phyloP scores from a whole-genome alignment of 2,329 filamentous ascomycete genomes.

The Diaporthe nobilis region DNA sequence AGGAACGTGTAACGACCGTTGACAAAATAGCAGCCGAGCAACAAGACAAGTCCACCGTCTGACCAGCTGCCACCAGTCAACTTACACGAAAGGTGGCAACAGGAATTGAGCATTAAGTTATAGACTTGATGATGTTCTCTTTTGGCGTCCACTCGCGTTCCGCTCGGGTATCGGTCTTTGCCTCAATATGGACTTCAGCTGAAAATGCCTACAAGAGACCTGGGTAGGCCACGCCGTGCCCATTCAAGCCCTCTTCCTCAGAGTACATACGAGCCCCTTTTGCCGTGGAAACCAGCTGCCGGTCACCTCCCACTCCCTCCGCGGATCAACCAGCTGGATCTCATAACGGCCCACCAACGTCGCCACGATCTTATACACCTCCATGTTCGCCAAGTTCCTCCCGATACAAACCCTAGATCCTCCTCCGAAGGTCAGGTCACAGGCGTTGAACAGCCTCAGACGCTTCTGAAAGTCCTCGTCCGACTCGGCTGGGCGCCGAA shows the following conservation, averaged over 20 bases:
- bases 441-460: conserved; percentile 17
- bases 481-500: background rate
- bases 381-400: conserved; percentile 23
- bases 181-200: background rate
- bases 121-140: too few relatives aligned
- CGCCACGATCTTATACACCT: conserved; percentile 33
- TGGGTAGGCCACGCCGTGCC: rapidly evolving
- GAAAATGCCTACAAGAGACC: background rate
- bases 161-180: background rate
- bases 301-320: conserved; percentile 39
- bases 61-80: too few relatives aligned
- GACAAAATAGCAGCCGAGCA: too few relatives aligned
- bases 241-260: background rate
- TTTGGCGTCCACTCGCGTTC: background rate
- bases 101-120: too few relatives aligned
- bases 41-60: too few relatives aligned
- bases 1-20: too few relatives aligned
- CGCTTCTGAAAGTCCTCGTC: background rate
- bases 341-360: conserved; percentile 28
- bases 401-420: conserved; percentile 37
- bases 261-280: background rate
- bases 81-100: too few relatives aligned
- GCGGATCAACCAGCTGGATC: conserved; percentile 27
- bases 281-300: conserved; percentile 3
- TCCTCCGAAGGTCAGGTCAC: conserved; percentile 24